These are phyloP conservation scores for Hypericum androsaemum DNA, from an alignment of 345 rosid species.

Conservation along the genomic window DNA sequence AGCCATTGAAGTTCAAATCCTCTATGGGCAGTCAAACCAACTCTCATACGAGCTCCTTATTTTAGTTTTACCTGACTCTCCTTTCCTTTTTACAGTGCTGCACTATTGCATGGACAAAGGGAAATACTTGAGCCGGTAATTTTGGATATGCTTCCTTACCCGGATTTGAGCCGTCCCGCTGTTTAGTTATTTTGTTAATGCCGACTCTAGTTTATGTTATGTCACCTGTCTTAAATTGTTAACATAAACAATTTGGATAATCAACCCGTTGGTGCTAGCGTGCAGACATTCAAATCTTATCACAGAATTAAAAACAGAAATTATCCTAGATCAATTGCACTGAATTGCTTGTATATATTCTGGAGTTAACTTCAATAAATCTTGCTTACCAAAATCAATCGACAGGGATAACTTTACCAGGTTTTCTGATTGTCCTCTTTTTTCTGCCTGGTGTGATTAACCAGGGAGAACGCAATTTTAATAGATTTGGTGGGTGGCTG, in stretches of 20 bases:
- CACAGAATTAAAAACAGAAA: no score
- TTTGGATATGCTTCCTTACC: conserved; percentile 1
- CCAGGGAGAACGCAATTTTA: conserved; percentile 94
- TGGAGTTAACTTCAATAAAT: no score
- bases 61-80: conserved; percentile 13
- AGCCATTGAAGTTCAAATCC: conserved; percentile 1
- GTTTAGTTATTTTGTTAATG: background rate
- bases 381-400: no score
- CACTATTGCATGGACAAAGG: conserved; percentile 79
- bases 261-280: no score
- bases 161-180: background rate
- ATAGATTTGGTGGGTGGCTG: conserved; percentile 96
- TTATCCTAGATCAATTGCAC: no score
- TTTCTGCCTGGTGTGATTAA: conserved; percentile 5
- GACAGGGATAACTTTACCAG: no score
- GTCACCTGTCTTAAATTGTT: no score
- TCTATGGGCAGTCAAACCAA: background rate
- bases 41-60: conserved; percentile 5
- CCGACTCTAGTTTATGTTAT: no score
- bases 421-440: background rate
- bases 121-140: conserved; percentile 78
- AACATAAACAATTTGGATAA: no score
- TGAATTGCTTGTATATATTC: no score
- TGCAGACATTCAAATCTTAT: no score
- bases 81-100: conserved; percentile 44